phyloP scores from a whole-genome alignment of 2,329 filamentous ascomycete species.

The Diplocarpon rosae region DNA sequence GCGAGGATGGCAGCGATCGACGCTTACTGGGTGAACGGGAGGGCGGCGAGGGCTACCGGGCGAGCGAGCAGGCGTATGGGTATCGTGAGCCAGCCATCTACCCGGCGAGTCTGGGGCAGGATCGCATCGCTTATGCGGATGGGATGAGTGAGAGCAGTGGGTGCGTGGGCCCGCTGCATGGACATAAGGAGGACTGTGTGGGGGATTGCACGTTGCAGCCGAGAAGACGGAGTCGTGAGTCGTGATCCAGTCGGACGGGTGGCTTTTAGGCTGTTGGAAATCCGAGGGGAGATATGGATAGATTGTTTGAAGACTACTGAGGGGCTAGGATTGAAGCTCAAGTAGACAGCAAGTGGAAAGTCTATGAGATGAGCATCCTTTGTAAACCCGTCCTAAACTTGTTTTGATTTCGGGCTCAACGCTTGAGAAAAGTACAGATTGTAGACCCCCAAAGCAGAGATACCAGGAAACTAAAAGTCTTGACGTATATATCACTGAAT shows the following conservation, averaged over 20 bases:
- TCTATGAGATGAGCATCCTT: too few relatives aligned
- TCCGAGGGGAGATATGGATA: not conserved
- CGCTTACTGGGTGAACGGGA: not conserved
- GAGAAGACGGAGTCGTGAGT: slow-evolving; percentile 5
- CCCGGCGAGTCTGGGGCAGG: not conserved
- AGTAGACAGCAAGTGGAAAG: too few relatives aligned
- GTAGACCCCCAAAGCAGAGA: too few relatives aligned
- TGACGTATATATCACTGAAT: too few relatives aligned
- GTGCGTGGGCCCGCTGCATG: slow-evolving; percentile 9
- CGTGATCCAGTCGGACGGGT: not conserved
- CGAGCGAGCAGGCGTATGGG: not conserved
- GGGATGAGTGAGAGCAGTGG: slow-evolving; percentile 8
- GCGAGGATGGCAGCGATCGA: slow-evolving; percentile 1
- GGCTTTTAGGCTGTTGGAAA: not conserved
- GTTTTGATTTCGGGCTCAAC: too few relatives aligned
- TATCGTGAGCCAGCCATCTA: slow-evolving; percentile 5
- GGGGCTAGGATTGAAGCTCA: too few relatives aligned
- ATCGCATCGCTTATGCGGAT: slow-evolving; percentile 4
- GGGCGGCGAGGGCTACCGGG: not conserved
- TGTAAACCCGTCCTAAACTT: too few relatives aligned
- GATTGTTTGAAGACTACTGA: not conserved
- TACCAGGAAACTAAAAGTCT: too few relatives aligned
- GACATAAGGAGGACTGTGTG: slow-evolving; percentile 4
- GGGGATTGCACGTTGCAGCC: slow-evolving; percentile 1
- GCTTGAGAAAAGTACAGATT: too few relatives aligned